A percentile compares a stretch with the other conserved stretches of the same genome.
Evolutionary conservation across 306 rosid species (phyloP).

Genomic region (Medicago arabica): DNA sequence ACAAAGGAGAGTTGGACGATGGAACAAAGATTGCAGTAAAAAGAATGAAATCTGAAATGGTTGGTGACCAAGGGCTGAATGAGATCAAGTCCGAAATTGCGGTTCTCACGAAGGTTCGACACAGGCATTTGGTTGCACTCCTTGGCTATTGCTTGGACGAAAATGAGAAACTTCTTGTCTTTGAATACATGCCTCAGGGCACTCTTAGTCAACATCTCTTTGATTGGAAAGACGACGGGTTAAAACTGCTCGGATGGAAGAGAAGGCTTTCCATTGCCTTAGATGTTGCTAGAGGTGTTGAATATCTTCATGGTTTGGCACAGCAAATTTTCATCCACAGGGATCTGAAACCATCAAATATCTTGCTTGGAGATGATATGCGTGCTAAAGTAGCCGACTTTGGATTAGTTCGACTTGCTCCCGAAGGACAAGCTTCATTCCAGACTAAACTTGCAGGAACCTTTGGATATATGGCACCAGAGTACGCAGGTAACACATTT

Average conservation of each 20-base stretch:
- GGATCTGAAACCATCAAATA: slow-evolving; percentile 94
- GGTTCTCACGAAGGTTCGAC: slow-evolving; percentile 89
- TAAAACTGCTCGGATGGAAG: slow-evolving; percentile 82
- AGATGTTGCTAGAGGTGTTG: slow-evolving; percentile 97
- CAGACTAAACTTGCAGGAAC: slow-evolving; percentile 94
- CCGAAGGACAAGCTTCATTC: slow-evolving; percentile 82
- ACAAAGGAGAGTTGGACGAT: slow-evolving; percentile 79
- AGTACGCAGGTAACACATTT: slow-evolving; percentile 76
- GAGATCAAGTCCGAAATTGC: slow-evolving; percentile 87
- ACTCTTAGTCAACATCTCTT: slow-evolving; percentile 77
- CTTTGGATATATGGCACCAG: slow-evolving; percentile 94
- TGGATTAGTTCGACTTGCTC: slow-evolving; percentile 94
- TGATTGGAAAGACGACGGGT: slow-evolving; percentile 59
- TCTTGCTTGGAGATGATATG: slow-evolving; percentile 91
- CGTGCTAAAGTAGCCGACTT: slow-evolving; percentile 94
- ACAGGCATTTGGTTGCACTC: slow-evolving; percentile 82
- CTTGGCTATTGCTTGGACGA: slow-evolving; percentile 88
- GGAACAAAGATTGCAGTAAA: slow-evolving; percentile 90
- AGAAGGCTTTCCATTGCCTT: slow-evolving; percentile 81
- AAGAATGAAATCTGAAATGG: slow-evolving; percentile 77
- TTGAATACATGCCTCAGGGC: slow-evolving; percentile 96
- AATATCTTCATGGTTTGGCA: slow-evolving; percentile 86
- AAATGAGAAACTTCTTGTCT: slow-evolving; percentile 91
- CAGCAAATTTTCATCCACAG: slow-evolving; percentile 89
- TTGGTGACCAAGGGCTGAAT: slow-evolving; percentile 71